Evolutionary conservation across 345 rosid genomes (phyloP), one percentile per base, ranked within the genome.

Genomic region (Hibiscus mutabilis): DNA sequence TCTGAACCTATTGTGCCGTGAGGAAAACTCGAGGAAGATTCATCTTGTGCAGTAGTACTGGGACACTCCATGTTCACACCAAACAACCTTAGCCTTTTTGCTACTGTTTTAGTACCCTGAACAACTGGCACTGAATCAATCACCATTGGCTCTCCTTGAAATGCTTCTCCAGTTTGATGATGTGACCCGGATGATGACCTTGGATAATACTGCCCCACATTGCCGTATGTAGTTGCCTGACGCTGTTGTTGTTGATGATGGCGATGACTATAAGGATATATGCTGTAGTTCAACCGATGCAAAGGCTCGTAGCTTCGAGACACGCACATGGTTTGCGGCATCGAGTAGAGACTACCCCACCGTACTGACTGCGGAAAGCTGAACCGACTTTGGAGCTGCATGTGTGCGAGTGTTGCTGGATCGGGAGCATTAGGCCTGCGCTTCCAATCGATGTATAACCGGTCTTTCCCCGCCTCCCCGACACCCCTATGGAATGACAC

Each of bases 401-500:
- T 66, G 0, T 78, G 87, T 5, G 85, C 66, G 58, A 83, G 74
- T 5, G 86, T 40, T 29, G 79, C 64, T 53, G 83, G 78, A 31
- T 82, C 82, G 19, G 85, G 82, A 10, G 81, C 84, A 52, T 84
- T 85, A 21, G 88, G 87, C 65, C 94, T 68, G 71, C 88, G 84
- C 90, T 88, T 84, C 94, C 97, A 93, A 58, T 91, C 97, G 29
- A 93, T 93, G 84, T 80, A 93, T 67, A 91, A 69, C 21, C 83
- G 82, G 73, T 85, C 86, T 64, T 79, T 88, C 11, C 82, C 84
- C n/a, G 73, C 51, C 55, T 89, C 96, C 29, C 93, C 89, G 1
- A 78, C 78, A 13, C 93, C 93, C 61, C 98, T 76, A 55, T 89
- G 89, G 58, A 94, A 94, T 27, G 98, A 94, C 66, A 94, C 97